Evolutionary conservation across 2,329 filamentous ascomycete genomes (phyloP).

Genomic region (Pseudogymnoascus destructans): DNA sequence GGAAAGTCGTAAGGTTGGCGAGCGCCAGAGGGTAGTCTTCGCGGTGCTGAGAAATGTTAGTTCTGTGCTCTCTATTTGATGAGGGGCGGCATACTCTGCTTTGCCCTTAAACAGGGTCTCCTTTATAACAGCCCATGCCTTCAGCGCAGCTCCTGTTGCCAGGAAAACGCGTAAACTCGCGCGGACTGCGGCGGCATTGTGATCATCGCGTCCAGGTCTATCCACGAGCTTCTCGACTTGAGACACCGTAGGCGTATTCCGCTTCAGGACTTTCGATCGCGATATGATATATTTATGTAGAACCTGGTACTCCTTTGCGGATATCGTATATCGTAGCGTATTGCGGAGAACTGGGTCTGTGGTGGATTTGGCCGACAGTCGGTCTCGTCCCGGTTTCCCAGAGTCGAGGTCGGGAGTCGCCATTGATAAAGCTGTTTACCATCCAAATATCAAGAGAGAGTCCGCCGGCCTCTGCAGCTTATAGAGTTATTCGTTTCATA

Average conservation of each 20-base stretch:
- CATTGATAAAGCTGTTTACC: conserved; percentile 4
- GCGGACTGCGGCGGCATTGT: conserved; percentile 56
- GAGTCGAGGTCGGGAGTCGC: conserved; percentile 2
- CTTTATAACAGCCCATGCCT: conserved; percentile 43
- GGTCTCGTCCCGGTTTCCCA: conserved; percentile 6
- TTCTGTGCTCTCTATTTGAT: conserved; percentile 2
- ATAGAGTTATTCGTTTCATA: conserved; percentile 6
- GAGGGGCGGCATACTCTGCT: conserved; percentile 16
- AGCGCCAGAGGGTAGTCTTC: conserved; percentile 46
- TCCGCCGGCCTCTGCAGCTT: conserved; percentile 2
- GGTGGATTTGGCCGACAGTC: conserved; percentile 23
- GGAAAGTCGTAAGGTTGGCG: conserved; percentile 62
- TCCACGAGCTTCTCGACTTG: conserved; percentile 35
- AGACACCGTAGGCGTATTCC: conserved; percentile 41
- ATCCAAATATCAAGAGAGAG: neutral
- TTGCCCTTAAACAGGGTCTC: conserved; percentile 34
- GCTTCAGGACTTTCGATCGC: conserved; percentile 46
- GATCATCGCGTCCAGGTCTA: conserved; percentile 40
- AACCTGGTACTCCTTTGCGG: conserved; percentile 69
- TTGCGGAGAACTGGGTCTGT: conserved; percentile 68
- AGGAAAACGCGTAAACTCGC: conserved; percentile 60
- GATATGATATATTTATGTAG: conserved; percentile 76
- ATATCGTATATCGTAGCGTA: conserved; percentile 75
- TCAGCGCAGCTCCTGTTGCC: conserved; percentile 48
- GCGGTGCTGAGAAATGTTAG: conserved; percentile 21